Conservation (phyloP, 2,329 filamentous ascomycete genomes). For the Pseudopyrenochaeta lycopersici region DNA sequence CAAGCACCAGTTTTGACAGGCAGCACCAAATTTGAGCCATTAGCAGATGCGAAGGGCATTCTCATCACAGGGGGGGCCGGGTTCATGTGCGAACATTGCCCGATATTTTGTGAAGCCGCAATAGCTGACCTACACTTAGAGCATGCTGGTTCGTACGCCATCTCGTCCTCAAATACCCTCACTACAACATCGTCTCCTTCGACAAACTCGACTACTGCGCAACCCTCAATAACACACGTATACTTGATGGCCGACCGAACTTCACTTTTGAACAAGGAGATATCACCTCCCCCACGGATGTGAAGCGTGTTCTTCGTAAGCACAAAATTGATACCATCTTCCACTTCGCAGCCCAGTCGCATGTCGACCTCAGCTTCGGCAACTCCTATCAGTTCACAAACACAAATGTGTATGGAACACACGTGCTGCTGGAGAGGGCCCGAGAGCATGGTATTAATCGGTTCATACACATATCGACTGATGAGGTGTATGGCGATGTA, state of each 20-base stretch:
- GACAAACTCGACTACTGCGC: conserved; percentile 88
- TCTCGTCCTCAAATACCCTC: conserved; percentile 75
- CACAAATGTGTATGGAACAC: conserved; percentile 85
- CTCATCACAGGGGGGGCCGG: conserved; percentile 85
- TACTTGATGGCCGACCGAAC: conserved; percentile 72
- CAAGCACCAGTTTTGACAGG: conserved; percentile 75
- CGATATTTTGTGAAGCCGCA: not conserved
- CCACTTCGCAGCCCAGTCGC: conserved; percentile 86
- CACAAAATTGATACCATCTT: conserved; percentile 81
- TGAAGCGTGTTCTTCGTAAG: conserved; percentile 74
- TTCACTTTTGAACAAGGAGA: conserved; percentile 84
- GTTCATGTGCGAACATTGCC: conserved; percentile 72
- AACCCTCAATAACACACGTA: conserved; percentile 79
- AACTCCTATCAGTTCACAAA: conserved; percentile 84
- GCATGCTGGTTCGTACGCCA: conserved; percentile 86
- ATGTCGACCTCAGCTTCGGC: conserved; percentile 83
- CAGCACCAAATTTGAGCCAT: conserved; percentile 74
- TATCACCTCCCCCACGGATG: conserved; percentile 74
- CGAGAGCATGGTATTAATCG: conserved; percentile 74
- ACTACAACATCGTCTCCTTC: conserved; percentile 83
- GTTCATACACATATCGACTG: conserved; percentile 85
- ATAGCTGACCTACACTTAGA: conserved; percentile 55
- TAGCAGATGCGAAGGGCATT: conserved; percentile 77
- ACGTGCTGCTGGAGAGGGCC: conserved; percentile 79
- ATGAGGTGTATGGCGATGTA: conserved; percentile 87